A percentile compares a stretch with the other conserved stretches of the same genome.
phyloP scores from a whole-genome alignment of 352 stramenopile species.

The Pythium coloratum region DNA sequence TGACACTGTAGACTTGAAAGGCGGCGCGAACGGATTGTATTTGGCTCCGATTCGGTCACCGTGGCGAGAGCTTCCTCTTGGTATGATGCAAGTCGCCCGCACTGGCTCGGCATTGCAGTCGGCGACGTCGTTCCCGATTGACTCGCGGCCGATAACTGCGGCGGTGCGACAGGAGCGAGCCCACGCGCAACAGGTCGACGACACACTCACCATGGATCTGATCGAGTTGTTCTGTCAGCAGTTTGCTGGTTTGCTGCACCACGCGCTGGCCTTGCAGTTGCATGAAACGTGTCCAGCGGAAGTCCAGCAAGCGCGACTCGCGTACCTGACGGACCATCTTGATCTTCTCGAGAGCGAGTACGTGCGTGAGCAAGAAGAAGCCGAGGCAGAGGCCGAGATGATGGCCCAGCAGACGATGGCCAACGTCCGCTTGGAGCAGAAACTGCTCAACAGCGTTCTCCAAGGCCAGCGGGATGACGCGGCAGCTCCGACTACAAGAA shows the following conservation, averaged over 20 bases:
- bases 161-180: slow-evolving; percentile 41
- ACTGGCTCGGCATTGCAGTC: slow-evolving; percentile 10
- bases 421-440: slow-evolving; percentile 32
- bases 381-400: slow-evolving; percentile 27
- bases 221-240: slow-evolving; percentile 54
- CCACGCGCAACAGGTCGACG: slow-evolving; percentile 44
- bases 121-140: neutral
- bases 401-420: slow-evolving; percentile 21
- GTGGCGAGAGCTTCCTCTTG: slow-evolving; percentile 47
- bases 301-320: slow-evolving; percentile 48
- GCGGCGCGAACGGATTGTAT: slow-evolving; percentile 57
- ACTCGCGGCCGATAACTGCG: slow-evolving; percentile 2
- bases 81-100: slow-evolving; percentile 68
- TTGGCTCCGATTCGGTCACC: slow-evolving; percentile 55
- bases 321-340: slow-evolving; percentile 43
- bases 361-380: slow-evolving; percentile 32
- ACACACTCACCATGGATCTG: slow-evolving; percentile 54
- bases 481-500: neutral
- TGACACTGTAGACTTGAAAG: slow-evolving; percentile 65
- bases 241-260: slow-evolving; percentile 59
- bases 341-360: slow-evolving; percentile 41
- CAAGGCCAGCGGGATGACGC: slow-evolving; percentile 11
- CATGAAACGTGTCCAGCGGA: slow-evolving; percentile 49
- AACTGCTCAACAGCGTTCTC: slow-evolving; percentile 34
- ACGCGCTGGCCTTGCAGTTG: slow-evolving; percentile 51